Base-by-base conservation (phyloP, 352 stramenopile species). In the Phytophthora citricola region DNA sequence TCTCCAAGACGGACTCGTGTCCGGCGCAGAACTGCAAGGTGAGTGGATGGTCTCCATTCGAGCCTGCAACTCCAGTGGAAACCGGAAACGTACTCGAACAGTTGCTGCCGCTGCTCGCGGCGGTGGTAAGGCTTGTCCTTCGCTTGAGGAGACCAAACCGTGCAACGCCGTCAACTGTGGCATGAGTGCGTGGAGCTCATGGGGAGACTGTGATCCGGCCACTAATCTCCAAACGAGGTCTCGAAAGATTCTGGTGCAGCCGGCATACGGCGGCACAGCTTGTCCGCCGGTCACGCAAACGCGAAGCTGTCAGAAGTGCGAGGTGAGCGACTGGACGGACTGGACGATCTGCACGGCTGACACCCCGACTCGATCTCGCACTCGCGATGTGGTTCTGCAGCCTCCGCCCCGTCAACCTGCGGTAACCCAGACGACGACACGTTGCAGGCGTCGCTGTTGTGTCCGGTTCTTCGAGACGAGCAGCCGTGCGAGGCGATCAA, bases 141-240 rank as follows among this genome's bases (percentile, higher is more conserved):
- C 53, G n/a, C 75, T 93, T 6, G 45, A 75, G 2, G 78, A 91
- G 17, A 69, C 45, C 0, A 65, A 53, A 4, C 49, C n/a, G 5
- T 93, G 84, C 50, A 49, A 63, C 22, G 69, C 75, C 1, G 69
- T 90, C 11, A 75, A 87, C 53, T 92, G 83, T 39, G 78, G 77
- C 7, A 71, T 91, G 12, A 83, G 70, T 14, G 51, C 55, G 2
- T 92, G 83, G 83, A 69, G 54, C 0, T 34, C 72, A 0, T 92
- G 80, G 76, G 66, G 69, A 1, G 68, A 69, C 22, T 92, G 84
- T 40, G 68, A 84, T 40, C 2, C 51, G 4, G 44, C 54, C 3
- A 76, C 66, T n/a, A 62, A 68, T 44, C 36, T 63, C 3, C 76
- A 87, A 17, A 77, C 45, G 3, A 73, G 84, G 27, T 73, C 53